Percentiles rank a stretch among this genome's conserved stretches.
Conservation (phyloP, 441 rosid species). For the Raphanus hybrid region DNA sequence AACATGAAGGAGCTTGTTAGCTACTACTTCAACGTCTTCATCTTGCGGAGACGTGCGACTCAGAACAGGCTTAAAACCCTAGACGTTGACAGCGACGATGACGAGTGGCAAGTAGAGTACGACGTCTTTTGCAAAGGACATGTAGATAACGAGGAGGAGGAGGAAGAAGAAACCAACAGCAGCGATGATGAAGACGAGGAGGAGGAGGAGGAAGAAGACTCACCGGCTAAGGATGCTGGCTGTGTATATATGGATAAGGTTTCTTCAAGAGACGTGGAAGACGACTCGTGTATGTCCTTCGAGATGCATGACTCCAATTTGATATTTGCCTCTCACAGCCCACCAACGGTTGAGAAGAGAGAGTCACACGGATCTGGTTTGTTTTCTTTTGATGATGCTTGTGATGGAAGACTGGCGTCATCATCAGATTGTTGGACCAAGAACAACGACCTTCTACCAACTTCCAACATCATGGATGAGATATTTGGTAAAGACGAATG, state of each 20-base stretch:
- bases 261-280: constrained; percentile 45
- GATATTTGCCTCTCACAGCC: constrained; percentile 35
- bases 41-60: constrained; percentile 53
- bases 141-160: neutral
- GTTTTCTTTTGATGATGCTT: constrained; percentile 49
- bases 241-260: constrained; percentile 42
- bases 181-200: constrained; percentile 6
- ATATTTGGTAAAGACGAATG: constrained; percentile 53
- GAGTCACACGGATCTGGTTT: constrained; percentile 37
- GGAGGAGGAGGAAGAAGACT: constrained; percentile 33
- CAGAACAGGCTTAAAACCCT: constrained; percentile 59
- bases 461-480: constrained; percentile 60
- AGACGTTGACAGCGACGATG: constrained; percentile 68
- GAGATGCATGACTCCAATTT: constrained; percentile 51
- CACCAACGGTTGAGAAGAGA: constrained; percentile 33
- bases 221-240: constrained; percentile 26
- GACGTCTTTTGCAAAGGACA: constrained; percentile 31
- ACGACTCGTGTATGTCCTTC: constrained; percentile 70
- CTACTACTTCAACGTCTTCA: constrained; percentile 68
- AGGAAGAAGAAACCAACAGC: constrained; percentile 10
- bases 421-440: constrained; percentile 54
- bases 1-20: constrained; percentile 53
- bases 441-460: constrained; percentile 59
- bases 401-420: constrained; percentile 36
- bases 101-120: constrained; percentile 60